These are phyloP conservation scores for Leishmania gerbilli DNA, from an alignment of 208 protist genomes.

Conservation along the genomic window DNA sequence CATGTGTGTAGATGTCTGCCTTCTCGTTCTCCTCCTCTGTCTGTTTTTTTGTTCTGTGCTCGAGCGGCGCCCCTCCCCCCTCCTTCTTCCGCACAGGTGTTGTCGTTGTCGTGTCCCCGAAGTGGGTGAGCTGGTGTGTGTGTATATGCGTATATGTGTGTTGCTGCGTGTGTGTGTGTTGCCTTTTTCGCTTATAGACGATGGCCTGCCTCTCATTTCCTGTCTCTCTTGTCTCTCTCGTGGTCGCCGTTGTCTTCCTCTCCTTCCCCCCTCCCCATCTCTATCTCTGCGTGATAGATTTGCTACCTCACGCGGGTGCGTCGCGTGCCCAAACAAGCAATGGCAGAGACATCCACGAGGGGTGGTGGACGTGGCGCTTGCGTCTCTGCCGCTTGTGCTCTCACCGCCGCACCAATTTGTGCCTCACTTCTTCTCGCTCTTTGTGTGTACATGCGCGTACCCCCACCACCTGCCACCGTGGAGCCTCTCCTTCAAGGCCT, in stretches of 20 bases:
- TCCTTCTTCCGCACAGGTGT: not conserved
- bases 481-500: not conserved
- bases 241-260: not conserved
- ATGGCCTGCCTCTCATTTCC: slow-evolving; percentile 4
- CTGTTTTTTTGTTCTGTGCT: not conserved
- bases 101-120: not conserved
- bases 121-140: not conserved
- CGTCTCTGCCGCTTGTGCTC: not conserved
- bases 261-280: too few relatives aligned
- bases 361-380: not conserved
- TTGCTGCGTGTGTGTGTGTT: not conserved
- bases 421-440: not conserved
- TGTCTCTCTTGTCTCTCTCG: not conserved
- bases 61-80: not conserved
- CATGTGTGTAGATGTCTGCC: not conserved
- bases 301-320: not conserved
- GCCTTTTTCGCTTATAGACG: slow-evolving; percentile 7
- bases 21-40: not conserved
- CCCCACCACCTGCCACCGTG: not conserved
- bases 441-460: not conserved
- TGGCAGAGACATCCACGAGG: not conserved
- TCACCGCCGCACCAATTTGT: not conserved
- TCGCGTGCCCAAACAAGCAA: not conserved
- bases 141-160: not conserved
- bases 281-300: not conserved